Conservation (phyloP, 2,329 filamentous ascomycete species). For the Chaetomiaceae sp. region DNA sequence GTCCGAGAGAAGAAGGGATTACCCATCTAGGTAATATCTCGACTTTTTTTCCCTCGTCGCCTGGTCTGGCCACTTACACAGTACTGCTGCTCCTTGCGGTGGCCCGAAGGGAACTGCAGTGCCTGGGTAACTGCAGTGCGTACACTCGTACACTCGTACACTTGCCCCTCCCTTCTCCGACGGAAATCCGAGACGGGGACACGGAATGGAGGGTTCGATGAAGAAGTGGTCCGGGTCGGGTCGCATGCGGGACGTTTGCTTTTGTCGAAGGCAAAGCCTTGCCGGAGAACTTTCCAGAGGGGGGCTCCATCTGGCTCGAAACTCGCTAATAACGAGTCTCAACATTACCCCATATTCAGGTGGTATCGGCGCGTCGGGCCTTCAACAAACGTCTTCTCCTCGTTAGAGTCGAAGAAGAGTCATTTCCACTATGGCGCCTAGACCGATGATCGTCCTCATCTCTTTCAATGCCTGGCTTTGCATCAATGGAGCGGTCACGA, state of each 20-base stretch:
- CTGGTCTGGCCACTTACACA: no score
- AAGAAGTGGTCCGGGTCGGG: not conserved
- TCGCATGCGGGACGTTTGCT: slow-evolving; percentile 2
- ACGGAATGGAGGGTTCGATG: not conserved
- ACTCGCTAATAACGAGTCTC: no score
- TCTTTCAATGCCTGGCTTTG: no score
- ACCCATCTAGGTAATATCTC: not conserved
- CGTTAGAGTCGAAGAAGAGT: no score
- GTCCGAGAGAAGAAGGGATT: not conserved
- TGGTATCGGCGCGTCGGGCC: slow-evolving; percentile 12
- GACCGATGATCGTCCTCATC: no score
- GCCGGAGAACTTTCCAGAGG: not conserved
- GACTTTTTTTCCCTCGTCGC: not conserved
- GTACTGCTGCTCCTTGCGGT: no score
- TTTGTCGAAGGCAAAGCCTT: slow-evolving; percentile 6
- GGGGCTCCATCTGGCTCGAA: slow-evolving; percentile 4
- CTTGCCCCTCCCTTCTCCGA: not conserved
- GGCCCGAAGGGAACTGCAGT: no score
- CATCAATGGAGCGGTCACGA: no score
- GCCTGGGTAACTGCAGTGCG: no score
- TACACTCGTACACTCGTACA: no score
- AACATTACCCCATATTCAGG: slow-evolving; percentile 3
- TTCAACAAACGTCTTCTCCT: no score
- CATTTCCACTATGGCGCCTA: no score
- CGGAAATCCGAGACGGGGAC: not conserved